Evolutionary conservation across 108 stramenopile genomes (phyloP), one percentile per base, ranked within the genome.

Genomic region (Pseudonitzschia pungens): DNA sequence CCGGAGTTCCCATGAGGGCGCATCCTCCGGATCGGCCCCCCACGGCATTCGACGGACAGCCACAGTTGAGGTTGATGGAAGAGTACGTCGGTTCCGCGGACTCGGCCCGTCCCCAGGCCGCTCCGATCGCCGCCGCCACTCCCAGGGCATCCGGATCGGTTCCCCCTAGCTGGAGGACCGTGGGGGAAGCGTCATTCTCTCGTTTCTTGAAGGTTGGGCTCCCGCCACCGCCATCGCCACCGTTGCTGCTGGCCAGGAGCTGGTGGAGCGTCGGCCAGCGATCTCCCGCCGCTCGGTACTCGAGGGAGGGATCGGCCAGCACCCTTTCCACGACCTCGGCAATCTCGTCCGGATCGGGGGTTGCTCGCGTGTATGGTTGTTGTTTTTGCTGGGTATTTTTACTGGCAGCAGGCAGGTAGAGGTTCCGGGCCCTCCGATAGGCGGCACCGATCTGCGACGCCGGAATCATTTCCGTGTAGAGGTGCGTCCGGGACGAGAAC

Each of bases 381-480:
- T n/a, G n/a, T n/a, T n/a, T n/a, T n/a, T n/a, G n/a, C n/a, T n/a
- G n/a, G n/a, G n/a, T n/a, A n/a, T n/a, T n/a, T n/a, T n/a, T n/a
- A n/a, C n/a, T n/a, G n/a, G n/a, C n/a, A n/a, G n/a, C n/a, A n/a
- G 57, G 31, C 8, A 21, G 11, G 11, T 45, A 41, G 9, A 58
- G 6, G 9, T 58, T 4, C 27, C 20, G 16, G 0, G 70, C 71
- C 21, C 16, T 27, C 32, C 54, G 63, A 52, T 57, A 77, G 45
- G 62, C 73, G 22, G 68, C 57, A 3, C 80, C 72, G 56, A 84
- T 73, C 54, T 73, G 76, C n/a, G 41, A 26, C 8, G 77, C 45
- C 0, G 83, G 83, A 15, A 84, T 77, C 83, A 84, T 84, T 67
- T 84, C 83, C 10, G 83, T 81, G 44, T 81, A 84, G n/a, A 80